A percentile compares a stretch with the other conserved stretches of the same genome.
Evolutionary conservation across 768 basidiomycete species (phyloP).

Genomic region (Albatrellus ellisii): DNA sequence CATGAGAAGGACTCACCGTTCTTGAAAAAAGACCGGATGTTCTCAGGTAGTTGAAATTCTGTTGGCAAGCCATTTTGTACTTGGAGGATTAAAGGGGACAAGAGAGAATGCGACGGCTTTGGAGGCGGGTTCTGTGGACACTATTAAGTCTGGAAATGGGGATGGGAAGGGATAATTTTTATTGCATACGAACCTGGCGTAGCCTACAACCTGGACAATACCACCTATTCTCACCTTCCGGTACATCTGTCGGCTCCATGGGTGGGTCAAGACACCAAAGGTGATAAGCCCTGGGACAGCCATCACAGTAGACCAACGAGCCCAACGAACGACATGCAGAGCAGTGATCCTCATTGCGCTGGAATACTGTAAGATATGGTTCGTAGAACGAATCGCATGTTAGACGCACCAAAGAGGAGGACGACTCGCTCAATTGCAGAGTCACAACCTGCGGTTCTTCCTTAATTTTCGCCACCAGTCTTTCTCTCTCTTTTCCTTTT

Average conservation of each 20-base stretch:
- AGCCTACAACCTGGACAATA: slow-evolving; percentile 64
- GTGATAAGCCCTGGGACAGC: slow-evolving; percentile 92
- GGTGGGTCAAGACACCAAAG: slow-evolving; percentile 96
- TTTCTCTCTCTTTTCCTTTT: slow-evolving; percentile 25
- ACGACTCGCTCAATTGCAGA: slow-evolving; percentile 23
- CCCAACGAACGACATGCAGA: slow-evolving; percentile 75
- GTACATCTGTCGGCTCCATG: slow-evolving; percentile 76
- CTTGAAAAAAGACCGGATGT: slow-evolving; percentile 72
- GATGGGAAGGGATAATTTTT: slow-evolving; percentile 7
- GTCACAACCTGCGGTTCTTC: slow-evolving; percentile 29
- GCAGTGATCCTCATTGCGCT: slow-evolving; percentile 74
- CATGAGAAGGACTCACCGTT: slow-evolving; percentile 43
- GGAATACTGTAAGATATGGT: slow-evolving; percentile 4
- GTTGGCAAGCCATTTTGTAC: slow-evolving; percentile 56
- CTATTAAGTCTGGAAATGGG: slow-evolving; percentile 4
- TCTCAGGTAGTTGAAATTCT: slow-evolving; percentile 80
- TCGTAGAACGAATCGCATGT: slow-evolving; percentile 2
- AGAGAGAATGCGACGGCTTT: slow-evolving; percentile 51
- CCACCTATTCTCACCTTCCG: slow-evolving; percentile 61
- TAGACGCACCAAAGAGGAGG: slow-evolving; percentile 24
- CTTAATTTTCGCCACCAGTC: slow-evolving; percentile 24
- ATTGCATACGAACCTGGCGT: slow-evolving; percentile 39
- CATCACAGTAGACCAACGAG: slow-evolving; percentile 90
- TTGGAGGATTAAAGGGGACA: slow-evolving; percentile 61
- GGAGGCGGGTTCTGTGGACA: slow-evolving; percentile 47